A percentile compares a stretch with the other conserved stretches of the same genome.
These are phyloP conservation scores for Geosmithia morbida DNA, from an alignment of 2,329 filamentous ascomycete genomes.

Conservation along the genomic window DNA sequence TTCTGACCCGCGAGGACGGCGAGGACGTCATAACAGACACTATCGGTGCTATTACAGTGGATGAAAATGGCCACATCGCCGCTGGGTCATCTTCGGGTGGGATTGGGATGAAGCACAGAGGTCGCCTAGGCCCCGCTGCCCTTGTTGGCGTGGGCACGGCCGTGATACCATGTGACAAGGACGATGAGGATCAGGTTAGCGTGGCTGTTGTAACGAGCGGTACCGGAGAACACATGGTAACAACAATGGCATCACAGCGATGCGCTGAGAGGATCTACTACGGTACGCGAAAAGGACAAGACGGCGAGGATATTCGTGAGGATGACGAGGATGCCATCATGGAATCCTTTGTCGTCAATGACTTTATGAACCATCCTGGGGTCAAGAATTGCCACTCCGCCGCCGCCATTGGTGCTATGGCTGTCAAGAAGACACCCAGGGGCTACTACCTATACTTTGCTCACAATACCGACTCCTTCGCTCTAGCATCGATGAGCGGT, in stretches of 20 bases:
- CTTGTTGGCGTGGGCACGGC: conserved; percentile 84
- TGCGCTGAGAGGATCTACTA: conserved; percentile 79
- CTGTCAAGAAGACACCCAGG: conserved; percentile 66
- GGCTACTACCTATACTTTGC: conserved; percentile 83
- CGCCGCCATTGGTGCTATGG: conserved; percentile 84
- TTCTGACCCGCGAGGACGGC: conserved; percentile 8
- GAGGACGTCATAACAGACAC: conserved; percentile 75
- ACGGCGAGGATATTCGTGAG: conserved; percentile 48
- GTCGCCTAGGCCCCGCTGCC: conserved; percentile 82
- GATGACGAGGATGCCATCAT: conserved; percentile 67
- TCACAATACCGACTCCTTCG: conserved; percentile 86
- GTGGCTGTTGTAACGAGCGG: conserved; percentile 85
- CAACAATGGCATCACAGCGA: conserved; percentile 76
- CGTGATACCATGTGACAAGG: conserved; percentile 62
- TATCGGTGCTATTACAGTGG: conserved; percentile 88
- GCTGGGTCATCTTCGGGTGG: conserved; percentile 93
- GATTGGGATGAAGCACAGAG: conserved; percentile 95
- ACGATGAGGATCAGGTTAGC: conserved; percentile 52
- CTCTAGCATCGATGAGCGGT: conserved; percentile 77
- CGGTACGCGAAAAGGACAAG: conserved; percentile 42
- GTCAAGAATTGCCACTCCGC: conserved; percentile 65
- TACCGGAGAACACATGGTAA: conserved; percentile 96
- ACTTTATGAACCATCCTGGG: conserved; percentile 87
- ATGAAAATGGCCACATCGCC: conserved; percentile 73
- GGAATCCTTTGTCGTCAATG: conserved; percentile 63